Conservation (phyloP, 108 stramenopile species). For the Stephanodiscus minutulus region DNA sequence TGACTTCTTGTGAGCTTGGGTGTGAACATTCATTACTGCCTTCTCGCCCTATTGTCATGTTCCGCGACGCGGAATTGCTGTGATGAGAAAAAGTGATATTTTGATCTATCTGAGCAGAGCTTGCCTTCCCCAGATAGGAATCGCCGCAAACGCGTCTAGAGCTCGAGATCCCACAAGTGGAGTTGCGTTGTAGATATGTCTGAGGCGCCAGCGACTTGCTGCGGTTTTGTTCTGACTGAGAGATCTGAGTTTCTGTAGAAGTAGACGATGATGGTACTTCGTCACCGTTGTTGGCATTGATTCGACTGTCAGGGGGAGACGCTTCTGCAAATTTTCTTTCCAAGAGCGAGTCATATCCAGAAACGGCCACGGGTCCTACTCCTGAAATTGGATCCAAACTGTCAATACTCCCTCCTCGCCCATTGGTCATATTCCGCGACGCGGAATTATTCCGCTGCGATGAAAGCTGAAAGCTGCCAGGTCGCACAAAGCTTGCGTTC, state of each 20-base stretch:
- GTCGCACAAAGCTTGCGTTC: not conserved
- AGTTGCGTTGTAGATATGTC: not conserved
- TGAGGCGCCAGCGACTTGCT: too few species aligned
- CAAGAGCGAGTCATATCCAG: constrained; percentile 1
- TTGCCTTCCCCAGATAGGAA: not conserved
- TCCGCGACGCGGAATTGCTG: not conserved
- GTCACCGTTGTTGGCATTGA: not conserved
- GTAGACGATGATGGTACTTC: not conserved
- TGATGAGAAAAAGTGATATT: too few species aligned
- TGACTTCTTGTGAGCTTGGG: not conserved
- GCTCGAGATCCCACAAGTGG: too few species aligned
- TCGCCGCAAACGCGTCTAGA: too few species aligned
- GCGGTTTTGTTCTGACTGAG: not conserved
- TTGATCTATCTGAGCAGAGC: too few species aligned
- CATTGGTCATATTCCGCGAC: not conserved
- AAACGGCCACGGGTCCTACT: too few species aligned
- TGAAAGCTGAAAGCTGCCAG: too few species aligned
- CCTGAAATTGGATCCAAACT: constrained; percentile 4
- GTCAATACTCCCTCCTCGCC: not conserved
- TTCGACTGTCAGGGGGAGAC: not conserved
- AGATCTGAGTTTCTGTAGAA: not conserved
- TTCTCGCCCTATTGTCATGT: not conserved
- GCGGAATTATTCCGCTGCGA: not conserved
- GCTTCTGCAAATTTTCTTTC: constrained; percentile 5
- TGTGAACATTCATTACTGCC: not conserved